Evolutionary conservation across 768 basidiomycete species (phyloP).

Genomic region (Albatrellus ellisii): DNA sequence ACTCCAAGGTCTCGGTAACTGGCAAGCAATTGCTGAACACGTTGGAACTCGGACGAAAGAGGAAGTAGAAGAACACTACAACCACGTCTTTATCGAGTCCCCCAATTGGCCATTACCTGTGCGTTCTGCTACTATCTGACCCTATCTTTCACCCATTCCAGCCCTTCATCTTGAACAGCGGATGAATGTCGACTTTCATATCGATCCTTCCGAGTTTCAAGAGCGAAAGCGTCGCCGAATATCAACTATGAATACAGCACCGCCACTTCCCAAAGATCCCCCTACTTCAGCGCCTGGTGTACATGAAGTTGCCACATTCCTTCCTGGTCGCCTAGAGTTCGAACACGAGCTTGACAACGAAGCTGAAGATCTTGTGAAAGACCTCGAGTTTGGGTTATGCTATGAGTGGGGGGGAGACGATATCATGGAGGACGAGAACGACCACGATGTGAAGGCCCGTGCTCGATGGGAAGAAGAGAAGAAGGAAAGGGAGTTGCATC

Average conservation of each 20-base stretch:
- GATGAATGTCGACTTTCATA: constrained; percentile 49
- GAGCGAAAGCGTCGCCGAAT: constrained; percentile 82
- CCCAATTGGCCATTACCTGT: constrained; percentile 74
- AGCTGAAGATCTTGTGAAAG: constrained; percentile 89
- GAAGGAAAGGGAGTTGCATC: constrained; percentile 18
- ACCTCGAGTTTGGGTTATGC: constrained; percentile 91
- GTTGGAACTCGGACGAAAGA: constrained; percentile 90
- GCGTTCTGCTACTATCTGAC: constrained; percentile 17
- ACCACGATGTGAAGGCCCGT: constrained; percentile 51
- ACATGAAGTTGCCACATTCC: constrained; percentile 85
- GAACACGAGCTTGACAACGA: constrained; percentile 97
- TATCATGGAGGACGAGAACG: constrained; percentile 66
- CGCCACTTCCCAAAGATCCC: constrained; percentile 51
- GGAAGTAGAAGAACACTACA: constrained; percentile 88
- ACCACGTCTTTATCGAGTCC: constrained; percentile 65
- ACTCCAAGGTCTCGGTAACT: constrained; percentile 85
- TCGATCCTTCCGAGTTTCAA: constrained; percentile 77
- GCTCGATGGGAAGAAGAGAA: constrained; percentile 29
- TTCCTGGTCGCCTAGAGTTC: constrained; percentile 96
- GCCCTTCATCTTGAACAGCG: constrained; percentile 12
- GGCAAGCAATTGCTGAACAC: constrained; percentile 92
- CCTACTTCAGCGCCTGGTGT: constrained; percentile 85
- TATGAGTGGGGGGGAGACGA: constrained; percentile 75
- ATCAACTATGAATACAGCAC: constrained; percentile 51
- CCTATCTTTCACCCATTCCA: constrained; percentile 9